Evolutionary conservation across 495 filamentous ascomycete species (phyloP).

Genomic region (Xylaria curta): DNA sequence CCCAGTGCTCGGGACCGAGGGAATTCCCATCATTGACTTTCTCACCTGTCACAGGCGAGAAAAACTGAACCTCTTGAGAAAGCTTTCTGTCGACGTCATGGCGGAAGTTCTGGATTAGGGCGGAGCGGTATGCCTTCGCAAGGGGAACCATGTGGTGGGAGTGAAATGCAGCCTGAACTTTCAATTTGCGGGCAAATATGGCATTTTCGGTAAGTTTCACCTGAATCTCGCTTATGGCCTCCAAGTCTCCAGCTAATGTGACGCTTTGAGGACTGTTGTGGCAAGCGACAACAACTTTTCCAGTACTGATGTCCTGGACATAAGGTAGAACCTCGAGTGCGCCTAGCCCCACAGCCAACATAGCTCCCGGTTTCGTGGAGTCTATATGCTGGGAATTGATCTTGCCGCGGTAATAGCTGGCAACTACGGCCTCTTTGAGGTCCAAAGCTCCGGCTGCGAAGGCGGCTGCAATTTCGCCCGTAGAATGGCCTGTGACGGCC

Average conservation of each 20-base stretch:
- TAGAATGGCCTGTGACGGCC: constrained; percentile 62
- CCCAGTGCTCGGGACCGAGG: constrained; percentile 28
- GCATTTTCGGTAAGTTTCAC: constrained; percentile 17
- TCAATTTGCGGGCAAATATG: constrained; percentile 47
- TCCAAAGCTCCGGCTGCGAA: constrained; percentile 43
- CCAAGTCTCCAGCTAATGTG: constrained; percentile 46
- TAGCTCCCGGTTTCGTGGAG: constrained; percentile 29
- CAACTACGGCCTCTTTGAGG: constrained; percentile 46
- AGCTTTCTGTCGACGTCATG: no score
- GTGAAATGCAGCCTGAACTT: constrained; percentile 47
- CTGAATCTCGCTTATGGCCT: constrained; percentile 40
- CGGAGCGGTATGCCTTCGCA: no score
- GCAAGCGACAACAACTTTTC: constrained; percentile 41
- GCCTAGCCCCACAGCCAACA: constrained; percentile 42
- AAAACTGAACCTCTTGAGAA: no score
- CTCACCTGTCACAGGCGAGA: no score
- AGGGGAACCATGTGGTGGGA: constrained; percentile 26
- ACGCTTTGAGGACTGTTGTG: constrained; percentile 51
- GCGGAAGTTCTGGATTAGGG: no score
- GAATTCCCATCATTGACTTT: no score
- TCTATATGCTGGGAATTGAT: background rate
- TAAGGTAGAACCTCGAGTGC: constrained; percentile 25
- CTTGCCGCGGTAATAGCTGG: constrained; percentile 46
- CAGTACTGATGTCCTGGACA: constrained; percentile 35
- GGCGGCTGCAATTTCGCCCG: constrained; percentile 59